Evolutionary conservation across 2,329 filamentous ascomycete species (phyloP).

Genomic region (Sclerotinia sclerotiorum): DNA sequence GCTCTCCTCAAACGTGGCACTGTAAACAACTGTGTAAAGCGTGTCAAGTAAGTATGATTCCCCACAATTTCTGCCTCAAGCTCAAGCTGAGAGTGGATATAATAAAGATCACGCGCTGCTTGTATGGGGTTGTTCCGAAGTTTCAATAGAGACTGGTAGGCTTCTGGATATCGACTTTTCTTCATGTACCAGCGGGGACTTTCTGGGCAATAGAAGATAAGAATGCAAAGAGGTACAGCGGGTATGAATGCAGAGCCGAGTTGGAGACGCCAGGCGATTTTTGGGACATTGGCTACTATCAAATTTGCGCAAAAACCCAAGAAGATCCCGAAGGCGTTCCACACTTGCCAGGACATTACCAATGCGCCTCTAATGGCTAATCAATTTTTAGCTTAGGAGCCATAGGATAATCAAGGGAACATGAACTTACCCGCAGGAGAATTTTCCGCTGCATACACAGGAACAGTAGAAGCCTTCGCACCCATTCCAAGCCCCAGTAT

Average conservation of each 20-base stretch:
- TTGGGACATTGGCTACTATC: slow-evolving; percentile 57
- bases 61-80: slow-evolving; percentile 43
- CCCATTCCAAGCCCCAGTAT: slow-evolving; percentile 64
- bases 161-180: slow-evolving; percentile 54
- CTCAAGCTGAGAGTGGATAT: slow-evolving; percentile 54
- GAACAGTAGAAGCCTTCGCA: slow-evolving; percentile 51
- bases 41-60: slow-evolving; percentile 45
- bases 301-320: slow-evolving; percentile 67
- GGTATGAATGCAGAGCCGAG: slow-evolving; percentile 65
- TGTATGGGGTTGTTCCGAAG: slow-evolving; percentile 60
- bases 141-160: slow-evolving; percentile 55
- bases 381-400: neutral
- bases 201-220: slow-evolving; percentile 62
- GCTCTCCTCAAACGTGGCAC: slow-evolving; percentile 69
- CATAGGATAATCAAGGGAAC: too few relatives aligned
- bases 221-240: slow-evolving; percentile 57
- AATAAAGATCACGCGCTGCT: slow-evolving; percentile 62
- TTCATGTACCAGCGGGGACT: slow-evolving; percentile 67
- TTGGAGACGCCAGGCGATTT: slow-evolving; percentile 62
- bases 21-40: slow-evolving; percentile 66
- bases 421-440: slow-evolving; percentile 46
- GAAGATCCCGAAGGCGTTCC: slow-evolving; percentile 63
- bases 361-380: slow-evolving; percentile 50
- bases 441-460: slow-evolving; percentile 56
- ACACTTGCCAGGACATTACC: slow-evolving; percentile 54